Percentiles rank a stretch among this genome's conserved stretches.
Conservation (phyloP, 805 yeast species). For the Yamadazyma insecticola region DNA sequence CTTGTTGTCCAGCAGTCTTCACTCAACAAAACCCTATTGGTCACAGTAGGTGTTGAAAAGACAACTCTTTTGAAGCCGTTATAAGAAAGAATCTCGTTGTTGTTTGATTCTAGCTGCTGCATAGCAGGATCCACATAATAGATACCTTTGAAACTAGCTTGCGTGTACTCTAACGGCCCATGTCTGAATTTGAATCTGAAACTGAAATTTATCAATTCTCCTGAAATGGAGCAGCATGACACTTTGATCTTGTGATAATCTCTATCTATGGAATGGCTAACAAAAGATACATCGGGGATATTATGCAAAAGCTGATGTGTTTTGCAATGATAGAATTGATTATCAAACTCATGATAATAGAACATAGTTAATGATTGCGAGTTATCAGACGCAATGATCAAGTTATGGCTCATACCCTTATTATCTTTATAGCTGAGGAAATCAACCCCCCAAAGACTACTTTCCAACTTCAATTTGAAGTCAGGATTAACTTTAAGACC, state of each 20-base stretch:
- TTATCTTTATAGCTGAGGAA: conserved; percentile 18
- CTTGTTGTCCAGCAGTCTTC: conserved; percentile 55
- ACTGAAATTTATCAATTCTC: conserved; percentile 39
- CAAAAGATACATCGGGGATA: conserved; percentile 48
- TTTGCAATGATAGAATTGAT: conserved; percentile 24
- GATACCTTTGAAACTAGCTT: conserved; percentile 2
- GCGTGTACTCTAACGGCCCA: conserved; percentile 23
- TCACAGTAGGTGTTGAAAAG: conserved; percentile 22
- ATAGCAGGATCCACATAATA: conserved; percentile 26
- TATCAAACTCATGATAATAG: conserved; percentile 22
- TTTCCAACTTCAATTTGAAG: conserved; percentile 25
- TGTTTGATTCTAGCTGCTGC: conserved; percentile 18
- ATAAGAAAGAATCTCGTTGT: conserved; percentile 3
- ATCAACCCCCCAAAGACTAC: conserved; percentile 65
- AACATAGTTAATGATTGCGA: conserved; percentile 42
- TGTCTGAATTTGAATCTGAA: conserved; percentile 21
- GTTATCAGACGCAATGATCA: conserved; percentile 53
- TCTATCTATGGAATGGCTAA: conserved; percentile 11
- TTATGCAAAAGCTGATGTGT: conserved; percentile 49
- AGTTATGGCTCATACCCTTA: conserved; percentile 17
- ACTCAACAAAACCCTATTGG: conserved; percentile 29
- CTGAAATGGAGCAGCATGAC: conserved; percentile 42
- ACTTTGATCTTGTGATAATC: conserved; percentile 24
- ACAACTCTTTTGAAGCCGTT: conserved; percentile 17
- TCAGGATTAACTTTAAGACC: conserved; percentile 20